Conservation (phyloP, 2,329 filamentous ascomycete genomes). For the Trichoderma aggressivum region DNA sequence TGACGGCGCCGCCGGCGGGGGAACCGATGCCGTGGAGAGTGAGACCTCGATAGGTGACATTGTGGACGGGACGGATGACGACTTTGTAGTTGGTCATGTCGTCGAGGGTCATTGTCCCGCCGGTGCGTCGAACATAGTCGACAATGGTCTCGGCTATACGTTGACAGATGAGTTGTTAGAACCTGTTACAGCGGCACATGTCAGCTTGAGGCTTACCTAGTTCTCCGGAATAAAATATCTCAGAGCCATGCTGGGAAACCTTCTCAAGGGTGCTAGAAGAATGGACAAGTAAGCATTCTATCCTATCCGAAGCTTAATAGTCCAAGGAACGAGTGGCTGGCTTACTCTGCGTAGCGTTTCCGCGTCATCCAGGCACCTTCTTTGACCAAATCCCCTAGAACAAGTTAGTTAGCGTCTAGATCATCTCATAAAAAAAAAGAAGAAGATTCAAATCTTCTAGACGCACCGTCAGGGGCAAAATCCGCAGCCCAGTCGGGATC, state of each 20-base stretch:
- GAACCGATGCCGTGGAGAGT: constrained; percentile 67
- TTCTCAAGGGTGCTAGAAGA: constrained; percentile 60
- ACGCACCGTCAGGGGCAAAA: constrained; percentile 72
- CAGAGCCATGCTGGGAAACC: constrained; percentile 69
- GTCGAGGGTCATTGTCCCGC: constrained; percentile 81
- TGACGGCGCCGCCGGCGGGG: constrained; percentile 75
- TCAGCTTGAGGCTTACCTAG: constrained; percentile 43
- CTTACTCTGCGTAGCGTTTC: constrained; percentile 66
- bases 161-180: constrained; percentile 29
- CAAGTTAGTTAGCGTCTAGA: not conserved
- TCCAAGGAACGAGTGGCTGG: constrained; percentile 20
- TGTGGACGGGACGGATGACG: constrained; percentile 60
- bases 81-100: constrained; percentile 73
- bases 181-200: not conserved
- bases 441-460: not conserved
- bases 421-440: not conserved
- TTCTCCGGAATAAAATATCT: constrained; percentile 70
- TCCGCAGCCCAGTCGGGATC: constrained; percentile 81
- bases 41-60: constrained; percentile 66
- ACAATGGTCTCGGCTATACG: constrained; percentile 69
- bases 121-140: constrained; percentile 59
- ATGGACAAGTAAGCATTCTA: constrained; percentile 21
- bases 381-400: constrained; percentile 57
- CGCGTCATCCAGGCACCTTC: constrained; percentile 77
- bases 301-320: not conserved